These are phyloP conservation scores for Iris pallida DNA, from an alignment of 116 monocot genomes.

Conservation along the genomic window DNA sequence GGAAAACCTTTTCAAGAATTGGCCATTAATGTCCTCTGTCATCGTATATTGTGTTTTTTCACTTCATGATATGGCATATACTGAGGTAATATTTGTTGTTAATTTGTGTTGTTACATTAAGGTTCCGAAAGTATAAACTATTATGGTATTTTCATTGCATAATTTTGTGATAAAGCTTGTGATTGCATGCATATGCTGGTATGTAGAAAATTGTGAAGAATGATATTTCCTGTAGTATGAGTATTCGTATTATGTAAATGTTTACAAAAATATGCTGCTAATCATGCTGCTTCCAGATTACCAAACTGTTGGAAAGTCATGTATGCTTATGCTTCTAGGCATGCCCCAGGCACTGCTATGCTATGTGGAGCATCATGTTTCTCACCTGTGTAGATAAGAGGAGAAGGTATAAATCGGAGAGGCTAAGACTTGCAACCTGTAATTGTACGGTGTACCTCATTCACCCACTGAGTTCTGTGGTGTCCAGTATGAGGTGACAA, in stretches of 20 bases:
- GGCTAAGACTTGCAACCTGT: too few relatives aligned
- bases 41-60: conserved; percentile 67
- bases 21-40: conserved; percentile 73
- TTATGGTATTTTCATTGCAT: neutral
- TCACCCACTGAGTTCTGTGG: too few relatives aligned
- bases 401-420: too few relatives aligned
- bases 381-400: too few relatives aligned
- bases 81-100: conserved; percentile 41
- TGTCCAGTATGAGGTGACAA: too few relatives aligned
- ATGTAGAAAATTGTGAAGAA: neutral
- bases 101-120: neutral
- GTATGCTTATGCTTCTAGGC: too few relatives aligned
- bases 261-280: neutral
- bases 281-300: too few relatives aligned
- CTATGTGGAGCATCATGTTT: too few relatives aligned
- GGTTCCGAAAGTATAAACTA: neutral
- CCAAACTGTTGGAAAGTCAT: too few relatives aligned
- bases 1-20: conserved; percentile 52
- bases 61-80: conserved; percentile 71
- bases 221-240: neutral
- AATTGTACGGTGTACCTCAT: too few relatives aligned
- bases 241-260: neutral
- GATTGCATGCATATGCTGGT: neutral
- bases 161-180: neutral
- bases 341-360: too few relatives aligned